Evolutionary conservation across 1,284 basidiomycete species (phyloP).

Genomic region (Vanrija humicola): DNA sequence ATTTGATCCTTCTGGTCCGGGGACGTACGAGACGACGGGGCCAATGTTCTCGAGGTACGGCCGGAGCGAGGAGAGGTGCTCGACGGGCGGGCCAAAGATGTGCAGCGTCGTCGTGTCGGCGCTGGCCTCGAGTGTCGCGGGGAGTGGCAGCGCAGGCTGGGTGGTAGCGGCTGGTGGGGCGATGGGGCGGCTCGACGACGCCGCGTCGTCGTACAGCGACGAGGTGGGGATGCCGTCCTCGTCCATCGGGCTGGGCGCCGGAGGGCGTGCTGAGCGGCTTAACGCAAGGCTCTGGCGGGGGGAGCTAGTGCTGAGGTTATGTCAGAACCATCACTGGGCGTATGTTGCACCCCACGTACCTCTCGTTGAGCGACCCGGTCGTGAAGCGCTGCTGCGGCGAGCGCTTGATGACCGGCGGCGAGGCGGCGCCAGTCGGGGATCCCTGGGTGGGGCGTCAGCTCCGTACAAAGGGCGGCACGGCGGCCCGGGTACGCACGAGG

Average conservation of each 20-base stretch:
- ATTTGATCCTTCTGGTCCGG: slow-evolving; percentile 40
- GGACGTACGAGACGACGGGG: slow-evolving; percentile 26
- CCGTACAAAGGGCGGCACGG: too few species aligned
- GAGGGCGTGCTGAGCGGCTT: neutral
- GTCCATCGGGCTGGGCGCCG: slow-evolving; percentile 8
- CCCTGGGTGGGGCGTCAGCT: slow-evolving; percentile 9
- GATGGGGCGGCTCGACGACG: neutral
- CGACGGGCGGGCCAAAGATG: slow-evolving; percentile 41
- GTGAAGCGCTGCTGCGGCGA: slow-evolving; percentile 29
- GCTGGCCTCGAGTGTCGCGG: slow-evolving; percentile 27
- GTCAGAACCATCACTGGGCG: neutral
- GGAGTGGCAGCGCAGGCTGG: slow-evolving; percentile 21
- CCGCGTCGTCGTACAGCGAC: slow-evolving; percentile 21
- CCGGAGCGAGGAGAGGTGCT: slow-evolving; percentile 28
- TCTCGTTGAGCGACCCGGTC: slow-evolving; percentile 11
- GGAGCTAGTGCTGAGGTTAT: slow-evolving; percentile 11
- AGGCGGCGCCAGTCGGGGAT: slow-evolving; percentile 10
- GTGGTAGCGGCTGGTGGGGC: neutral
- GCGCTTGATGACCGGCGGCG: slow-evolving; percentile 21
- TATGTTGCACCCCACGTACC: slow-evolving; percentile 8
- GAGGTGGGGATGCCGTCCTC: slow-evolving; percentile 24
- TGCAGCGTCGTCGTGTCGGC: slow-evolving; percentile 34
- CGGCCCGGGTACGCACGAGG: slow-evolving; percentile 19
- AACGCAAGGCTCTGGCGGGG: slow-evolving; percentile 6
- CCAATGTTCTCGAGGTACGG: slow-evolving; percentile 36